Percentiles rank a stretch among this genome's conserved stretches.
These are phyloP conservation scores for Penicillium pancosmium DNA, from an alignment of 495 filamentous ascomycete genomes.

Conservation along the genomic window DNA sequence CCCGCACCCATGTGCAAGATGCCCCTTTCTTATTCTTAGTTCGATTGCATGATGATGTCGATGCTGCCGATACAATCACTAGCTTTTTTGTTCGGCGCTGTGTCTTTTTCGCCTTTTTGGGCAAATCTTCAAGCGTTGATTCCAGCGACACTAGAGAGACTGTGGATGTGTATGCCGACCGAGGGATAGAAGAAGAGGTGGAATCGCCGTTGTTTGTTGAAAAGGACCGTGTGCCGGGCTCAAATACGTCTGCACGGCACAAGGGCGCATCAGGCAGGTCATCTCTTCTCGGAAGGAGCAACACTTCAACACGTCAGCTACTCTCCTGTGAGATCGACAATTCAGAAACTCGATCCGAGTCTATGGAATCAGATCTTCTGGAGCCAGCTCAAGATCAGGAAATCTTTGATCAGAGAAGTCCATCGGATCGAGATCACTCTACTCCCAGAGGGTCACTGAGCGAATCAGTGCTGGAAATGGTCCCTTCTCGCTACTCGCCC, in stretches of 20 bases:
- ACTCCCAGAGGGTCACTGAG: neutral
- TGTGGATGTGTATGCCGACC: no score
- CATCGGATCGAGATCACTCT: neutral
- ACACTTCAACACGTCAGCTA: neutral
- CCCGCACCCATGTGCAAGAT: constrained; percentile 24
- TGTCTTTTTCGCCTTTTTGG: constrained; percentile 29
- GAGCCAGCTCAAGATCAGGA: neutral
- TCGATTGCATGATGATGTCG: constrained; percentile 24
- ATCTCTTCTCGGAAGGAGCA: neutral
- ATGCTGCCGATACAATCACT: constrained; percentile 23
- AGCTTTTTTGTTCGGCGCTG: constrained; percentile 35
- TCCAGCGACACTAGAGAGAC: no score
- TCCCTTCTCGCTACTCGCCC: neutral
- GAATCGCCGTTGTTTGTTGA: neutral
- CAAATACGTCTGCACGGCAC: neutral
- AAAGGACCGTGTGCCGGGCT: neutral
- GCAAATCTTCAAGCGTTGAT: neutral
- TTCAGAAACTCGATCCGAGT: neutral
- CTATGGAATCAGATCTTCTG: neutral
- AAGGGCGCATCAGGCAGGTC: neutral
- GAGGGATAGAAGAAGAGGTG: no score
- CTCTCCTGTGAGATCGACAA: neutral
- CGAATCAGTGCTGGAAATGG: neutral
- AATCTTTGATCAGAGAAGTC: neutral
- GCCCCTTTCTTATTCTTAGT: constrained; percentile 31